A percentile compares a stretch with the other conserved stretches of the same genome.
These are phyloP conservation scores for Aspergillus clavatus DNA, from an alignment of 2,329 filamentous ascomycete species.

Conservation along the genomic window DNA sequence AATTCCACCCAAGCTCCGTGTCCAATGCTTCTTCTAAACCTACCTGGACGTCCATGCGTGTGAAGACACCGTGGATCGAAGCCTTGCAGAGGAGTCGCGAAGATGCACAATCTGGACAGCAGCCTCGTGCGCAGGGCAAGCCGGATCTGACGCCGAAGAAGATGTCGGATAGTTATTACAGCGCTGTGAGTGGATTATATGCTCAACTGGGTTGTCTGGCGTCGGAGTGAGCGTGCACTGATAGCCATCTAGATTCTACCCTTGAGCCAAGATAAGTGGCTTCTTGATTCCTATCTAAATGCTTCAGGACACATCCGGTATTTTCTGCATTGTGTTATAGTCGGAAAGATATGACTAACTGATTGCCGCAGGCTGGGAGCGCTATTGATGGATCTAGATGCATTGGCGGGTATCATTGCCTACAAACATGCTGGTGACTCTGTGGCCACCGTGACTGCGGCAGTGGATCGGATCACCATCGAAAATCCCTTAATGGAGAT, in stretches of 20 bases:
- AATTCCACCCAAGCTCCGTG: conserved; percentile 27
- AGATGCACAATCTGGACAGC: conserved; percentile 27
- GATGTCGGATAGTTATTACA: conserved; percentile 68
- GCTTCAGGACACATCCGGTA: conserved; percentile 67
- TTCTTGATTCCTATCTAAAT: conserved; percentile 74
- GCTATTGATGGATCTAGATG: conserved; percentile 75
- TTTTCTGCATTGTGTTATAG: conserved; percentile 2
- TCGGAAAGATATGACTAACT: conserved; percentile 1
- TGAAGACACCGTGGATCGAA: conserved; percentile 65
- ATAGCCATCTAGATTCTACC: conserved; percentile 54
- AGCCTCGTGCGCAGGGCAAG: conserved; percentile 30
- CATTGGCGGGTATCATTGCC: conserved; percentile 69
- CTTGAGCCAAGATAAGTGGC: conserved; percentile 68
- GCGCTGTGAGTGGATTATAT: conserved; percentile 49
- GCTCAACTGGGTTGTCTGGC: conserved; percentile 3
- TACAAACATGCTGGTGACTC: conserved; percentile 66
- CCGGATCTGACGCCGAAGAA: conserved; percentile 60
- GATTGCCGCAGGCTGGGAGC: conserved; percentile 54
- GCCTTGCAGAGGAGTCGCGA: conserved; percentile 54
- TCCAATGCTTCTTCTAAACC: conserved; percentile 25
- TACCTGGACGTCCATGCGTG: conserved; percentile 51
- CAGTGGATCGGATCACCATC: conserved; percentile 61
- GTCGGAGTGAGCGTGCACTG: conserved; percentile 13
- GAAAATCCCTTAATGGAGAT: conserved; percentile 70
- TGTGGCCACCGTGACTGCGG: conserved; percentile 60